Evolutionary conservation across 495 filamentous ascomycete genomes (phyloP).

Genomic region (Aspergillus indologenus): DNA sequence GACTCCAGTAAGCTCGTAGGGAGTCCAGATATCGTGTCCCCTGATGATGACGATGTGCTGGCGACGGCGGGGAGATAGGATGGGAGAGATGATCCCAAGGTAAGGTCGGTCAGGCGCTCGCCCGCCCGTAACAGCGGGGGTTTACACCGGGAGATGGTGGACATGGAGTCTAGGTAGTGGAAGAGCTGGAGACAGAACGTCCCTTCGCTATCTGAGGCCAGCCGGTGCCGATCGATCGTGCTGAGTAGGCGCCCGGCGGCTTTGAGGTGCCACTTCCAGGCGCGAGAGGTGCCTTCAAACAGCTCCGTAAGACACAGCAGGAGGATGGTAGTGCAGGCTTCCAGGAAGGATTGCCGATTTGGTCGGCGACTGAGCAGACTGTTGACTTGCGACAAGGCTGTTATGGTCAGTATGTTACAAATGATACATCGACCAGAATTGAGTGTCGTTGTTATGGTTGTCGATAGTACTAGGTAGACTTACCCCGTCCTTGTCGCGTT

Average conservation of each 20-base stretch:
- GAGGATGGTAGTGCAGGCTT: conserved; percentile 24
- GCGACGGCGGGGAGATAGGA: too few species aligned
- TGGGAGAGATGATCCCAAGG: too few species aligned
- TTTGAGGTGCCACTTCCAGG: conserved; percentile 34
- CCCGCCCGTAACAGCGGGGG: conserved; percentile 14
- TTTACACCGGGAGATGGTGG: conserved; percentile 31
- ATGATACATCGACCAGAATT: too few species aligned
- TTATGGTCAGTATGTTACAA: neutral
- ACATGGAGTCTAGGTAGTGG: conserved; percentile 33
- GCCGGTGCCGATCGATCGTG: too few species aligned
- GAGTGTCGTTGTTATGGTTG: too few species aligned
- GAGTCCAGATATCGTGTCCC: too few species aligned
- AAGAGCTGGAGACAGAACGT: conserved; percentile 28
- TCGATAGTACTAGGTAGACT: too few species aligned
- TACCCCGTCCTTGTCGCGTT: conserved; percentile 26
- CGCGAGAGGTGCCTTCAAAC: conserved; percentile 25
- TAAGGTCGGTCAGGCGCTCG: too few species aligned
- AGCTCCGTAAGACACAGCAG: conserved; percentile 29
- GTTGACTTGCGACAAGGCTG: conserved; percentile 27
- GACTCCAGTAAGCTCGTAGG: too few species aligned
- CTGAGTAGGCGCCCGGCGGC: too few species aligned
- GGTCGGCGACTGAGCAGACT: conserved; percentile 13
- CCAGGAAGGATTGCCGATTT: conserved; percentile 20
- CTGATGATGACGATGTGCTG: too few species aligned
- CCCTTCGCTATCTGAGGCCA: too few species aligned